Evolutionary conservation across 2,329 filamentous ascomycete genomes (phyloP), one percentile per base, ranked within the genome.

Genomic region (Aspergillus felis): DNA sequence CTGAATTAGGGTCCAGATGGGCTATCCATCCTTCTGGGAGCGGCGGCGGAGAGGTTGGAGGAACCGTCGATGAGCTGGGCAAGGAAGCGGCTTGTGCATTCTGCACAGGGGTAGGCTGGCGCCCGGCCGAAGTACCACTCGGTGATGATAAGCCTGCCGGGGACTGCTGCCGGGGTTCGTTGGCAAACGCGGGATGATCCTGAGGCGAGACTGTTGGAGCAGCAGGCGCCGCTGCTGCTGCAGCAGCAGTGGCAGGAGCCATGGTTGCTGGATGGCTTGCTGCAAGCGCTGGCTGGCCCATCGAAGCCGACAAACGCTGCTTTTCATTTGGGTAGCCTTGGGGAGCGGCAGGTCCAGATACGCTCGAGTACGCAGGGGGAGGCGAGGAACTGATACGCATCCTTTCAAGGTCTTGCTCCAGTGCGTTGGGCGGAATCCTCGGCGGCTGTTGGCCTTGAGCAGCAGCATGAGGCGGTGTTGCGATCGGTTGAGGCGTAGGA

Each of bases 11-110:
- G 71, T 99, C 94, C 4, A 97, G 82, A 73, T 97, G 94, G 22
- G 94, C 91, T 68, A 99, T 97, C 94, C 94, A 99, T 35, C 94
- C 94, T 77, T 99, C 94, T 5, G 94, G 94, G 17, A 99, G 82
- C 2, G 93, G 94, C 24, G 94, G 94, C 32, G 94, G 94, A 17
- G 92, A 96, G 27, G 88, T 85, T 29, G 91, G 91, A 1, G 88
- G 84, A 25, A 84, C 50, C 64, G 79, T 67, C 61, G 76, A 62
- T 47, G 78, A 71, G 7, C 73, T 70, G 28, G 77, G 71, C 41
- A 76, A 67, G 60, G 64, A 59, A 38, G 62, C 62, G 22, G 70
- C 60, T 32, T 66, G 68, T 51, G 63, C 58, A 51, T 66, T 68
- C 62, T 68, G 70, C 27, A 62, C 61, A 7, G 44, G 22, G 6